These are phyloP conservation scores for Ceratobasidium papillatum DNA, from an alignment of 1,284 basidiomycete genomes.

Conservation along the genomic window DNA sequence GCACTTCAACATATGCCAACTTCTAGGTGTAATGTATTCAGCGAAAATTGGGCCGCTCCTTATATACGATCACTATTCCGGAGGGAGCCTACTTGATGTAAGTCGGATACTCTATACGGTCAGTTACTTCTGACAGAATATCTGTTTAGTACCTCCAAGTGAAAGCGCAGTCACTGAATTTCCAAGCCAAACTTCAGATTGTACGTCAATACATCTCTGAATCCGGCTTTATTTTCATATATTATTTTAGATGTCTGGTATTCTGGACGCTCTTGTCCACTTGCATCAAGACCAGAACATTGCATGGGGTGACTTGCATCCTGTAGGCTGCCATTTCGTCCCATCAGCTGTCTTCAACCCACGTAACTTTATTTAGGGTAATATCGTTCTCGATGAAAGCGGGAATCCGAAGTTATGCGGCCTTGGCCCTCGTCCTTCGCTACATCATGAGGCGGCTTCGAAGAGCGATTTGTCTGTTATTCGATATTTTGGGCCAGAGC, in stretches of 20 bases:
- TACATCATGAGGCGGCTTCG: slow-evolving; percentile 15
- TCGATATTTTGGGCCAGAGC: slow-evolving; percentile 21
- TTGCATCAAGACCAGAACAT: slow-evolving; percentile 4
- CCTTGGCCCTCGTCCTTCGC: slow-evolving; percentile 9
- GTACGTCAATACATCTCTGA: background rate
- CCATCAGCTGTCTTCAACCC: background rate
- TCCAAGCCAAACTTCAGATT: background rate
- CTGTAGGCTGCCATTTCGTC: background rate
- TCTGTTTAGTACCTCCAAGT: background rate
- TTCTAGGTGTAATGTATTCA: slow-evolving; percentile 18
- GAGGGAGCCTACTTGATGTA: slow-evolving; percentile 5
- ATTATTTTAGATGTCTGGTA: background rate
- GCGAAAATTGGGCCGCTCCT: slow-evolving; percentile 2
- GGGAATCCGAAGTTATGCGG: slow-evolving; percentile 18
- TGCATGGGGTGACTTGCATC: slow-evolving; percentile 18
- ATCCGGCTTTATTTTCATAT: background rate
- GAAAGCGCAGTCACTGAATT: background rate
- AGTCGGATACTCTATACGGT: background rate
- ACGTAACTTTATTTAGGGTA: background rate
- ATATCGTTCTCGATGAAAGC: slow-evolving; percentile 9
- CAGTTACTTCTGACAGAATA: background rate
- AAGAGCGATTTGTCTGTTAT: background rate
- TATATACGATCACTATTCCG: background rate
- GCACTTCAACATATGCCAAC: slow-evolving; percentile 3
- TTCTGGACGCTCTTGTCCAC: slow-evolving; percentile 5